Conservation (phyloP, 148 eudicot species). For the Persicaria tinctoria region DNA sequence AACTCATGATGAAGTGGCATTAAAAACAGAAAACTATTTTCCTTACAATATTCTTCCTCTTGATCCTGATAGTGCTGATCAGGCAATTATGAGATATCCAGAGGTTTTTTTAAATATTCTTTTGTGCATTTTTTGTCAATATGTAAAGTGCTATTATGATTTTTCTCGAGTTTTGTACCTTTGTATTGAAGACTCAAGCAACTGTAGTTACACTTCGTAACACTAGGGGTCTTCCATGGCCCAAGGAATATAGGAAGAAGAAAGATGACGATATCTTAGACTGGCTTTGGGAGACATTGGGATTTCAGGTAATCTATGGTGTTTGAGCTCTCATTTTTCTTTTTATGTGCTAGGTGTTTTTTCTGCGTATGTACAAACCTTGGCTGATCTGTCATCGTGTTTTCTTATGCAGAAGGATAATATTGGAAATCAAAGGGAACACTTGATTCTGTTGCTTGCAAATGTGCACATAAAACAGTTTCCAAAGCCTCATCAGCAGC, state of each 20-base stretch:
- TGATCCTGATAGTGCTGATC: no score
- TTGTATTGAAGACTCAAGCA: constrained; percentile 63
- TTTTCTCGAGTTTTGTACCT: background rate
- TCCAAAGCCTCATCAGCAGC: constrained; percentile 91
- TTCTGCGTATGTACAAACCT: background rate
- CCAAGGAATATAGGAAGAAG: constrained; percentile 84
- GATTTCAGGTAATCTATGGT: constrained; percentile 60
- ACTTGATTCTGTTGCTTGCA: constrained; percentile 82
- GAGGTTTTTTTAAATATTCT: no score
- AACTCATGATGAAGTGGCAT: no score
- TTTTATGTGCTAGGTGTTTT: background rate
- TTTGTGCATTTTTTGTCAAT: background rate
- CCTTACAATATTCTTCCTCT: no score
- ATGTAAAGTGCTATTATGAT: background rate
- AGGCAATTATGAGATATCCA: no score
- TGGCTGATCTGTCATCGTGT: background rate
- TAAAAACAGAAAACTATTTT: no score
- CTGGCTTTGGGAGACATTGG: constrained; percentile 95
- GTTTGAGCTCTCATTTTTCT: background rate
- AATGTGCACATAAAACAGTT: constrained; percentile 91
- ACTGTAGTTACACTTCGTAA: constrained; percentile 70
- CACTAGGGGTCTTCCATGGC: constrained; percentile 44
- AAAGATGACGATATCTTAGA: constrained; percentile 86
- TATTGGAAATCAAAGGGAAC: constrained; percentile 94
- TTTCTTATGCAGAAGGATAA: constrained; percentile 60